These are phyloP conservation scores for Cetradonia linearis DNA, from an alignment of 495 filamentous ascomycete species.

Conservation along the genomic window DNA sequence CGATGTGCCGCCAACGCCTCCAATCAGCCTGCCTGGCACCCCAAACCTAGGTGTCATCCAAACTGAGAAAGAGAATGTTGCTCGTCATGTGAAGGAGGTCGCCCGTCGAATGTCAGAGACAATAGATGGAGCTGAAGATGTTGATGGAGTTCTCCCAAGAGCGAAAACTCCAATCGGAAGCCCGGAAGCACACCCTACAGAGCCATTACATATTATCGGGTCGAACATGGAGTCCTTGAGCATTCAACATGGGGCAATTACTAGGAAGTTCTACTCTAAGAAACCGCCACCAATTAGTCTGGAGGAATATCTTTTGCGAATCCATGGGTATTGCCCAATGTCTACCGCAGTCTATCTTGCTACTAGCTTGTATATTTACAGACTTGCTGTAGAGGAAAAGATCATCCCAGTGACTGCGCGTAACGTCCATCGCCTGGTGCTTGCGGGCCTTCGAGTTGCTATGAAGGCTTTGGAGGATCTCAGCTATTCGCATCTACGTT, in stretches of 20 bases:
- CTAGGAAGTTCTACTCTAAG: slow-evolving; percentile 86
- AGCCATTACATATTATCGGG: slow-evolving; percentile 41
- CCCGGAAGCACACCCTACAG: slow-evolving; percentile 33
- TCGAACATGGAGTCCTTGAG: slow-evolving; percentile 52
- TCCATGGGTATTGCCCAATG: slow-evolving; percentile 87
- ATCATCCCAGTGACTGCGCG: slow-evolving; percentile 63
- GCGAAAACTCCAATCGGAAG: slow-evolving; percentile 35
- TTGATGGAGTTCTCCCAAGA: slow-evolving; percentile 36
- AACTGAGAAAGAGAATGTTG: slow-evolving; percentile 47
- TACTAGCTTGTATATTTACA: slow-evolving; percentile 78
- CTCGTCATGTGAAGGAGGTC: slow-evolving; percentile 16
- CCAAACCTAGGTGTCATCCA: slow-evolving; percentile 48
- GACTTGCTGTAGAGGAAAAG: slow-evolving; percentile 62
- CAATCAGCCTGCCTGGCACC: slow-evolving; percentile 46
- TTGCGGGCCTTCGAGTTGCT: slow-evolving; percentile 75
- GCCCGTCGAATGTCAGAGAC: slow-evolving; percentile 2
- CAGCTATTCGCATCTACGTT: slow-evolving; percentile 69
- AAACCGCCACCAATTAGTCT: slow-evolving; percentile 68
- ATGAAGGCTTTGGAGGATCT: slow-evolving; percentile 91
- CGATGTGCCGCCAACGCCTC: slow-evolving; percentile 65
- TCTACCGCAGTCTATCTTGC: slow-evolving; percentile 96
- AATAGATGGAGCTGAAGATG: slow-evolving; percentile 23
- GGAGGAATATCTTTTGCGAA: slow-evolving; percentile 73
- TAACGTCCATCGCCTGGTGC: slow-evolving; percentile 78
- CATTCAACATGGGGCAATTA: slow-evolving; percentile 68